A percentile compares a stretch with the other conserved stretches of the same genome.
phyloP scores from a whole-genome alignment of 768 basidiomycete genomes.

The Boletus rubescentipes region DNA sequence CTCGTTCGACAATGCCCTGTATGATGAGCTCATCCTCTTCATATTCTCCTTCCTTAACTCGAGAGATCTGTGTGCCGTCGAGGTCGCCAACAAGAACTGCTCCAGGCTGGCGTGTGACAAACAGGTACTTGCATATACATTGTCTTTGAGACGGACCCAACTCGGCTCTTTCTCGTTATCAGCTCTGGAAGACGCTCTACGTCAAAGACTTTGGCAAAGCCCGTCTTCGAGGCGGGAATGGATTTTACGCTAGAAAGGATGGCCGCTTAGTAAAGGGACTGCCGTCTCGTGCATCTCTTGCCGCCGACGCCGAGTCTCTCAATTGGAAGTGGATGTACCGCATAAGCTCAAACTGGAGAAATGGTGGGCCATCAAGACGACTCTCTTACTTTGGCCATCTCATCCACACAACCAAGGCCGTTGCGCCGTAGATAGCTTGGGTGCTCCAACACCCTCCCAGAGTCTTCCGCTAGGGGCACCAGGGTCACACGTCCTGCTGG shows the following conservation, averaged over 20 bases:
- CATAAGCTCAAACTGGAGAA: constrained; percentile 80
- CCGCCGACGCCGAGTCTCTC: constrained; percentile 30
- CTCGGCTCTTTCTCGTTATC: constrained; percentile 1
- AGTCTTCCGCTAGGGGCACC: neutral
- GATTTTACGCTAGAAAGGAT: constrained; percentile 55
- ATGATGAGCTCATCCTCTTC: constrained; percentile 72
- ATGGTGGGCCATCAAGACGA: constrained; percentile 45
- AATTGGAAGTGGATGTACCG: constrained; percentile 90
- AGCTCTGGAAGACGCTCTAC: constrained; percentile 73
- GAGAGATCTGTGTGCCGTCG: constrained; percentile 64
- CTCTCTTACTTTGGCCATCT: constrained; percentile 17
- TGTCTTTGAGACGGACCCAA: neutral
- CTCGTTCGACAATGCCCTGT: constrained; percentile 58
- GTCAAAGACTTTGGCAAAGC: constrained; percentile 62
- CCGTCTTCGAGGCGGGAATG: constrained; percentile 66
- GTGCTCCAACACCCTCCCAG: constrained; percentile 7
- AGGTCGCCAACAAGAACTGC: constrained; percentile 65
- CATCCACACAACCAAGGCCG: constrained; percentile 50
- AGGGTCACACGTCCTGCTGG: constrained; percentile 49
- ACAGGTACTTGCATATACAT: constrained; percentile 43
- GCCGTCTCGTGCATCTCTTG: constrained; percentile 45
- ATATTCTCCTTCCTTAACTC: constrained; percentile 72
- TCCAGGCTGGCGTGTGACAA: constrained; percentile 65
- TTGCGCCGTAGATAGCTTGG: constrained; percentile 47
- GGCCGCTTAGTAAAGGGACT: constrained; percentile 59